Evolutionary conservation across 805 yeast genomes (phyloP), one percentile per base, ranked within the genome.

Genomic region (Kazachstania viticola): DNA sequence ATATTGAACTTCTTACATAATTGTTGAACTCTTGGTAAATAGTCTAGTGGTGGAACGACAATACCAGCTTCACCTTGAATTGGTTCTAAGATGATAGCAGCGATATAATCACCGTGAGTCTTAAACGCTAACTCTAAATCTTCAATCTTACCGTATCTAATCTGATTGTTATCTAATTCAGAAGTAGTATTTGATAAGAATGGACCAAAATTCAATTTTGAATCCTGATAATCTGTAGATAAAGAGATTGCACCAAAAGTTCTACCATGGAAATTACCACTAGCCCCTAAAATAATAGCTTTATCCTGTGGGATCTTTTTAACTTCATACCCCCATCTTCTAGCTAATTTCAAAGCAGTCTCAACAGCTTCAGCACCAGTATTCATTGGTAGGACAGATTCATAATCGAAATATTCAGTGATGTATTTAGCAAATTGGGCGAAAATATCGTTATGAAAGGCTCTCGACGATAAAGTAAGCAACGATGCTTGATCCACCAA

Each of bases 291-390:
- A 35, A 88, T 76, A 48, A 87, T 77, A 32, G 95, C 95, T 59
- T 88, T 82, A 49, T 72, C 73, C 18, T 74, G 69, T 21, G 85
- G 77, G 45, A 88, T 88, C 3, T 79, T 79, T 64, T 88, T 88
- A 57, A 73, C 75, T 48, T 69, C 69, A 65, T 87, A 88, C 35
- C 96, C 97, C 97, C 97, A 88, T 65, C 88, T 78, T 71, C 97
- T 78, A 31, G 96, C 96, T 38, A 88, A 65, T 60, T 88, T 88
- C 54, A 88, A 66, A 18, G 81, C 95, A 25, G 95, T 83, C 64
- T 88, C 97, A 26, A 88, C 97, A 8, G 97, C 97, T 64, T 88
- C 97, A 25, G 96, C 96, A 55, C 97, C 97, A 11, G 97, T 88
- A 66, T 88, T 88, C 96, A 87, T 88, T 44, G 97, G 97, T 54